These are phyloP conservation scores for Quercus variabilis DNA, from an alignment of 306 rosid species.

Conservation along the genomic window DNA sequence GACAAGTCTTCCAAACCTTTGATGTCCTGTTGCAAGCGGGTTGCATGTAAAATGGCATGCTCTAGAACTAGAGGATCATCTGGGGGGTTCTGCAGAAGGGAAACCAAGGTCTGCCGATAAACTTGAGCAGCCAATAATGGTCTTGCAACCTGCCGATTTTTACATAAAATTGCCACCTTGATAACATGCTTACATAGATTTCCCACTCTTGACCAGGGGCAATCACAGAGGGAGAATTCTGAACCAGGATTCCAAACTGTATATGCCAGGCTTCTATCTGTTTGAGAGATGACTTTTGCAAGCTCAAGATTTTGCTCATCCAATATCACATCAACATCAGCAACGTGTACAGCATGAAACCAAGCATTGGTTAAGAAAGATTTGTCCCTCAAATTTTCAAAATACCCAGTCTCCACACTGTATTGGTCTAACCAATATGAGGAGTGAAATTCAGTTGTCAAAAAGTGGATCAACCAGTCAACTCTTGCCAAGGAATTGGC, in stretches of 20 bases:
- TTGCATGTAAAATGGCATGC: slow-evolving; percentile 47
- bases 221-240: slow-evolving; percentile 75
- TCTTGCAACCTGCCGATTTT: slow-evolving; percentile 53
- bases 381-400: slow-evolving; percentile 48
- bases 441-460: slow-evolving; percentile 65
- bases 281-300: slow-evolving; percentile 67
- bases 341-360: slow-evolving; percentile 57
- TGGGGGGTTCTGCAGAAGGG: slow-evolving; percentile 62
- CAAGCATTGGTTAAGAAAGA: slow-evolving; percentile 60
- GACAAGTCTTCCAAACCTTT: slow-evolving; percentile 59
- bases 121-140: slow-evolving; percentile 65
- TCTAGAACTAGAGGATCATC: slow-evolving; percentile 74
- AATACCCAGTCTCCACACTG: slow-evolving; percentile 56
- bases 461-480: slow-evolving; percentile 66
- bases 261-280: slow-evolving; percentile 54
- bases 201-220: slow-evolving; percentile 71
- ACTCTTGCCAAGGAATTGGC: slow-evolving; percentile 55
- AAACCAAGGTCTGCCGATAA: slow-evolving; percentile 51
- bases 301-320: slow-evolving; percentile 59
- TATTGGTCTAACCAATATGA: slow-evolving; percentile 68
- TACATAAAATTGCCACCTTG: slow-evolving; percentile 65
- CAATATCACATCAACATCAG: slow-evolving; percentile 63
- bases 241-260: slow-evolving; percentile 81
- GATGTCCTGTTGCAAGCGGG: slow-evolving; percentile 62
- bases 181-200: slow-evolving; percentile 74